Base-by-base conservation (phyloP, 768 basidiomycete species). In the Astraeus odoratus region DNA sequence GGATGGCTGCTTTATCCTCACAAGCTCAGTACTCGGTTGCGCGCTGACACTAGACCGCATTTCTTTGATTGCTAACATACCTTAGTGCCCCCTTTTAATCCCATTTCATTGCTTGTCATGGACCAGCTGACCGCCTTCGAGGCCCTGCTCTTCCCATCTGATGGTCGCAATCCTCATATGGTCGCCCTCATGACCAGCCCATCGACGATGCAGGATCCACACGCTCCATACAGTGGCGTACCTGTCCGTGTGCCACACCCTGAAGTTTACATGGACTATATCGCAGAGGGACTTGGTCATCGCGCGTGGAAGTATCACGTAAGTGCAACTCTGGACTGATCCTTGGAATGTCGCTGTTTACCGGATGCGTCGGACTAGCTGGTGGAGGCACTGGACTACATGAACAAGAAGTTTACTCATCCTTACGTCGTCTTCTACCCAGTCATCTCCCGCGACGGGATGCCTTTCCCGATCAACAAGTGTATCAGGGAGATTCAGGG, bases 381-480 rank as follows among this genome's bases (percentile, higher is more conserved):
- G 43, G 73, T 87, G 37, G 83, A 87, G 51, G 76, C 80, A 18
- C 74, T 89, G 19, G 84, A 89, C 49, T 79, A 81, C 54, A 88
- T 90, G 86, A 82, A 77, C 56, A 77, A 77, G 47, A 86, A 81
- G 40, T 88, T 90, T 59, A 69, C 78, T 20, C 76, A 81, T 50
- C 87, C 87, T 13, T 90, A 89, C 67, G 80, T 88, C 54, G 71
- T 89, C 40, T 90, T 87, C 60, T 90, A 86, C 53, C 86, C 87
- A 2, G 68, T 72, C 39, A 60, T 85, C 29, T 85, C 86, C 40
- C 81, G 84, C 47, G 85, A 88, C 53, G 83, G 82, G 31, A 85
- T 83, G 80, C 76, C 83, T 12, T 89, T 90, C 64, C 87, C 87
- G 2, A 59, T 85, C 55, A 90, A 90, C 69, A 83, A 82, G 56